A percentile compares a stretch with the other conserved stretches of the same genome.
Evolutionary conservation across 768 basidiomycete genomes (phyloP).

Genomic region (Melanogaster broomeanus): DNA sequence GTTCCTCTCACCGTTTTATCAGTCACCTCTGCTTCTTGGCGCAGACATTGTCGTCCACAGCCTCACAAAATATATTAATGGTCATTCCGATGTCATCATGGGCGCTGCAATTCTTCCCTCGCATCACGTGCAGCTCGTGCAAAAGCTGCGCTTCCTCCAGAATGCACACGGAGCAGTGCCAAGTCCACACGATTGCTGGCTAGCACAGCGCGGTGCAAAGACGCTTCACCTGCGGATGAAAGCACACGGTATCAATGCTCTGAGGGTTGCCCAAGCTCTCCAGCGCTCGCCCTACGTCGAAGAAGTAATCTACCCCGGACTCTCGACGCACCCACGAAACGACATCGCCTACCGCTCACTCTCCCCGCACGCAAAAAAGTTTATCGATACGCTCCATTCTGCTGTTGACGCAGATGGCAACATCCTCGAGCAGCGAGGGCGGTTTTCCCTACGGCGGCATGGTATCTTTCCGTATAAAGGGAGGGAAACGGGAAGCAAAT

Average conservation of each 20-base stretch:
- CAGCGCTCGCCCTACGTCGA: slow-evolving; percentile 59
- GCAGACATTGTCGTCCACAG: slow-evolving; percentile 87
- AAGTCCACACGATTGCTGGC: slow-evolving; percentile 85
- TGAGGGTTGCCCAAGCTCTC: slow-evolving; percentile 70
- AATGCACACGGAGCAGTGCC: slow-evolving; percentile 87
- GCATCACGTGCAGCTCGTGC: slow-evolving; percentile 46
- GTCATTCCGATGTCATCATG: slow-evolving; percentile 93
- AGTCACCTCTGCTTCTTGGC: slow-evolving; percentile 79
- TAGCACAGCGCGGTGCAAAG: slow-evolving; percentile 88
- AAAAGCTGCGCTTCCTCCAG: slow-evolving; percentile 81
- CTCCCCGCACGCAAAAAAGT: slow-evolving; percentile 68
- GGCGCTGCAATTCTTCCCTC: slow-evolving; percentile 76
- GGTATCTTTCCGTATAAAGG: slow-evolving; percentile 68
- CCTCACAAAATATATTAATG: slow-evolving; percentile 90
- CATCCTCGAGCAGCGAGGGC: slow-evolving; percentile 27
- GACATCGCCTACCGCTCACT: slow-evolving; percentile 62
- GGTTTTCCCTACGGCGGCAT: slow-evolving; percentile 93
- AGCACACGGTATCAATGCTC: slow-evolving; percentile 81
- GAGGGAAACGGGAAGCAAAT: slow-evolving; percentile 56
- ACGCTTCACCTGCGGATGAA: slow-evolving; percentile 89
- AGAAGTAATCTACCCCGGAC: slow-evolving; percentile 85
- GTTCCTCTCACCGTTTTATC: slow-evolving; percentile 91
- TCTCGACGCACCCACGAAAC: slow-evolving; percentile 66
- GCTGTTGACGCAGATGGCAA: slow-evolving; percentile 20
- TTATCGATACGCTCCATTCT: slow-evolving; percentile 46